phyloP scores from a whole-genome alignment of 2,329 filamentous ascomycete genomes.

The Fusarium verticillioides region DNA sequence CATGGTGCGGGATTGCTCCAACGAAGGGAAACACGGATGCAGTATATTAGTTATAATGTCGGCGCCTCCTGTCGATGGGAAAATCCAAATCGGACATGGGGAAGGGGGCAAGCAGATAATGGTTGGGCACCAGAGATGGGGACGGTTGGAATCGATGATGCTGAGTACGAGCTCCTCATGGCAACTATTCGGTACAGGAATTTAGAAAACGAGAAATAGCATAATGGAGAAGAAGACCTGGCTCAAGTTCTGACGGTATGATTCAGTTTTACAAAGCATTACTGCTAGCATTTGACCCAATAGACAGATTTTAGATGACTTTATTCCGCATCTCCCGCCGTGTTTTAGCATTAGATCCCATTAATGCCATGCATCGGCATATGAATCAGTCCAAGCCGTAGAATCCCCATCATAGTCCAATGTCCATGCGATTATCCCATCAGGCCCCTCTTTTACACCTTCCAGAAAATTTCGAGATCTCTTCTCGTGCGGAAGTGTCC shows the following conservation, averaged over 20 bases:
- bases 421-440: not conserved
- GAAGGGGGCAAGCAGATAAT: rapidly evolving
- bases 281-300: not conserved
- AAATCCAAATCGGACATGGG: rapidly evolving
- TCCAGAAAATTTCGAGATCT: not conserved
- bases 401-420: too few species aligned
- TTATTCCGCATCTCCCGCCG: not conserved
- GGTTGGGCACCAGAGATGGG: not conserved
- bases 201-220: not conserved
- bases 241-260: too few species aligned
- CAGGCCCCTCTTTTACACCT: not conserved
- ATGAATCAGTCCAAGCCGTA: not conserved
- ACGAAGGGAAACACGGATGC: not conserved
- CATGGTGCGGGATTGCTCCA: not conserved
- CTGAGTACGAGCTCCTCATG: not conserved
- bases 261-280: rapidly evolving
- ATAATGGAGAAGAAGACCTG: not conserved
- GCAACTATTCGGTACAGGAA: not conserved
- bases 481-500: not conserved
- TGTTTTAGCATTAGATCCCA: not conserved
- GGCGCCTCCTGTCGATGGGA: not conserved
- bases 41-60: not conserved
- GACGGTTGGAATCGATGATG: not conserved
- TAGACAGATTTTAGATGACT: not conserved
- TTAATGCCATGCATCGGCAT: not conserved